Conservation (phyloP, 2,329 filamentous ascomycete species). For the Teratosphaeria destructans region DNA sequence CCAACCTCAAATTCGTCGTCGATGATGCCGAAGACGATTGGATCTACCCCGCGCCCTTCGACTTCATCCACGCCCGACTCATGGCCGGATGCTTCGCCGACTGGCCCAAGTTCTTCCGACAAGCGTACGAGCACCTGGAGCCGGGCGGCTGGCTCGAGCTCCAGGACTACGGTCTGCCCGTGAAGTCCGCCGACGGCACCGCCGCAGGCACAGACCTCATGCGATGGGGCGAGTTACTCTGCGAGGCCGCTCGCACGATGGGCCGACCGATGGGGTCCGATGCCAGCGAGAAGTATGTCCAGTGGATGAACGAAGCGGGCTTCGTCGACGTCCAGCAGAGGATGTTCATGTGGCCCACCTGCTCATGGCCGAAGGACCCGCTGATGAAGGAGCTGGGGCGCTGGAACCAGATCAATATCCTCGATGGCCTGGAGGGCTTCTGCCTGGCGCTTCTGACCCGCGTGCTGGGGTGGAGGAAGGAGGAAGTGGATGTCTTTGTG, state of each 20-base stretch:
- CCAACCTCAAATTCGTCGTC: constrained; percentile 52
- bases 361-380: constrained; percentile 38
- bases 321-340: constrained; percentile 34
- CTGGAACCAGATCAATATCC: constrained; percentile 33
- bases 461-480: constrained; percentile 31
- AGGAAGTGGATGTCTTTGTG: constrained; percentile 35
- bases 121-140: constrained; percentile 37
- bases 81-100: constrained; percentile 45
- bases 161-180: constrained; percentile 36
- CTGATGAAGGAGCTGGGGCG: constrained; percentile 41
- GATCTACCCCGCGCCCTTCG: constrained; percentile 43
- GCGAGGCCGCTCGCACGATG: constrained; percentile 29
- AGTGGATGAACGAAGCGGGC: constrained; percentile 31
- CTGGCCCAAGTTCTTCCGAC: constrained; percentile 39
- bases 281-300: constrained; percentile 27
- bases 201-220: constrained; percentile 23
- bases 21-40: constrained; percentile 54
- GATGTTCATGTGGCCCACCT: constrained; percentile 33
- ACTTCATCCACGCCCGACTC: constrained; percentile 46
- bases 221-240: constrained; percentile 26
- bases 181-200: constrained; percentile 29
- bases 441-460: constrained; percentile 33
- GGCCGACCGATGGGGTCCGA: constrained; percentile 33
- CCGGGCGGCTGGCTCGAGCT: constrained; percentile 44
- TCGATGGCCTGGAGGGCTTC: constrained; percentile 33